Percentiles rank a stretch among this genome's conserved stretches.
Evolutionary conservation across 2,329 filamentous ascomycete species (phyloP).

Genomic region (Fusarium albidum): DNA sequence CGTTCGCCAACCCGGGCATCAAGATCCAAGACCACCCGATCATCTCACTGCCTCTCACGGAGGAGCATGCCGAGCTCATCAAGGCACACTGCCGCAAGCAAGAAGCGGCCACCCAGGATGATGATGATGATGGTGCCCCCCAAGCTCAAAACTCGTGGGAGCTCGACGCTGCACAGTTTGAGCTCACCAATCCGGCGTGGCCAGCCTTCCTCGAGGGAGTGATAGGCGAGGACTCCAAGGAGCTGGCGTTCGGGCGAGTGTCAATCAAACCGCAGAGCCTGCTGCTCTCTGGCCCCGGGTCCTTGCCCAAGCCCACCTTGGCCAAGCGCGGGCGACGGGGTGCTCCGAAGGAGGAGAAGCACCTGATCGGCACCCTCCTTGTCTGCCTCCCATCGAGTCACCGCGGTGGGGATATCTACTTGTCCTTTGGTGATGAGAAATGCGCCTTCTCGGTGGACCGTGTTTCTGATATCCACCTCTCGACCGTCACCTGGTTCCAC

Average conservation of each 20-base stretch:
- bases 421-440: conserved; percentile 9
- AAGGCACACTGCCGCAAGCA: conserved; percentile 7
- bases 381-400: conserved; percentile 25
- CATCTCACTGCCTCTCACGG: conserved; percentile 21
- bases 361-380: conserved; percentile 8
- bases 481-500: conserved; percentile 16
- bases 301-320: background rate
- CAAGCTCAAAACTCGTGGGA: conserved; percentile 16
- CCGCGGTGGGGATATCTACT: conserved; percentile 14
- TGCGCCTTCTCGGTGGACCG: conserved; percentile 1
- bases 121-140: too few relatives aligned
- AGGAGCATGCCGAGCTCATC: conserved; percentile 8
- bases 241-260: background rate
- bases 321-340: background rate
- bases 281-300: conserved; percentile 16
- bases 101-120: background rate
- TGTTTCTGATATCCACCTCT: conserved; percentile 19
- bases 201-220: conserved; percentile 5
- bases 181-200: conserved; percentile 22
- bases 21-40: conserved; percentile 4
- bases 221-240: background rate
- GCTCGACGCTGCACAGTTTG: conserved; percentile 17
- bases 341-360: background rate
- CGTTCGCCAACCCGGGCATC: conserved; percentile 24
- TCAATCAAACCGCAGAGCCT: conserved; percentile 3